Percentiles rank a stretch among this genome's conserved stretches.
phyloP scores from a whole-genome alignment of 805 yeast genomes.

The Lachancea dasiensis region DNA sequence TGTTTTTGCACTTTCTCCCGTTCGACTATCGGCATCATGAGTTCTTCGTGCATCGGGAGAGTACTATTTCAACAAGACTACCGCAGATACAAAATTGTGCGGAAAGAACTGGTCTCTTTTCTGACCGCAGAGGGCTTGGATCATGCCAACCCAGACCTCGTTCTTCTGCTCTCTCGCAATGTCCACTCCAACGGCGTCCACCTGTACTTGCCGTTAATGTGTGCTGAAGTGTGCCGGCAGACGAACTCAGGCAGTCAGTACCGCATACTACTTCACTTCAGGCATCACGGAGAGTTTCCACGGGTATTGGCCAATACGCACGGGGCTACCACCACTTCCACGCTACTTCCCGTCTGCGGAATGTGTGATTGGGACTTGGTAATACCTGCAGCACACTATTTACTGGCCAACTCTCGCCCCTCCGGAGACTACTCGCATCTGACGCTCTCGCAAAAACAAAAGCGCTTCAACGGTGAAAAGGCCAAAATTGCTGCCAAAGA shows the following conservation, averaged over 20 bases:
- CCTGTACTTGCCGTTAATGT: constrained; percentile 7
- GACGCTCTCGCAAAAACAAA: constrained; percentile 5
- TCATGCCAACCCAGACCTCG: neutral
- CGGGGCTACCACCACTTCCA: neutral
- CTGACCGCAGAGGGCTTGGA: neutral
- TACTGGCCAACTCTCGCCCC: constrained; percentile 7
- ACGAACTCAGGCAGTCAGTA: neutral
- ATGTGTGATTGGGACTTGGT: constrained; percentile 3
- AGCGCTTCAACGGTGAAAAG: constrained; percentile 10
- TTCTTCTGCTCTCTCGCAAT: constrained; percentile 5
- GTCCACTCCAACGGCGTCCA: constrained; percentile 8
- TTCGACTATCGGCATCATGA: neutral
- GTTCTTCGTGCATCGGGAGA: neutral
- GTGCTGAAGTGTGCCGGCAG: neutral
- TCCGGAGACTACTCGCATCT: constrained; percentile 10
- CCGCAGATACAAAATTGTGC: constrained; percentile 8
- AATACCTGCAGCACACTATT: constrained; percentile 5
- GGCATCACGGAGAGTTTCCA: constrained; percentile 8
- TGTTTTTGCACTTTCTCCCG: too few species aligned
- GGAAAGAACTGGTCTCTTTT: constrained; percentile 4
- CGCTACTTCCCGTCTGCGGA: neutral
- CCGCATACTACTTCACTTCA: constrained; percentile 4
- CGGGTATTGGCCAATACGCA: neutral
- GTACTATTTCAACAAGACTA: constrained; percentile 8
- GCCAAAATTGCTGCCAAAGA: constrained; percentile 9